phyloP scores from a whole-genome alignment of 2,329 filamentous ascomycete genomes.

The Bipolaris cookei region DNA sequence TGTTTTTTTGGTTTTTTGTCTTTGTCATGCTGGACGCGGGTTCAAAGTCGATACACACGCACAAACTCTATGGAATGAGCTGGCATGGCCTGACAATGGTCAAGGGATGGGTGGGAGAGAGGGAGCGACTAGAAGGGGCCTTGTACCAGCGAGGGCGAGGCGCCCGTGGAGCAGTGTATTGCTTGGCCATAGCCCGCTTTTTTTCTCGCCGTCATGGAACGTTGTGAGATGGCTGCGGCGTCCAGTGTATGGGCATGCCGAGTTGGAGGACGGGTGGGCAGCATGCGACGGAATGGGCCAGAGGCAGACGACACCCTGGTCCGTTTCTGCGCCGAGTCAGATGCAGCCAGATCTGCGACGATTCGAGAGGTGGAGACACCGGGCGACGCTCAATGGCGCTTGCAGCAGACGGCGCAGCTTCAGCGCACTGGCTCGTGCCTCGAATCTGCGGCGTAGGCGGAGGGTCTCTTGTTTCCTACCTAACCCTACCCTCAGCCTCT shows the following conservation, averaged over 20 bases:
- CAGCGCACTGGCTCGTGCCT: slow-evolving; percentile 45
- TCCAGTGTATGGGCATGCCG: slow-evolving; percentile 31
- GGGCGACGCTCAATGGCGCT: slow-evolving; percentile 33
- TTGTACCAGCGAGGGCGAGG: slow-evolving; percentile 10
- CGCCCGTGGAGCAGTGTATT: slow-evolving; percentile 12
- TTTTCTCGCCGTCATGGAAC: slow-evolving; percentile 34
- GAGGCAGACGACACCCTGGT: slow-evolving; percentile 36
- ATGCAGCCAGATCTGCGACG: slow-evolving; percentile 42
- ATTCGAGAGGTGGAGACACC: slow-evolving; percentile 36
- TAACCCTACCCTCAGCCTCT: slow-evolving; percentile 18
- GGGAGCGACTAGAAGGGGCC: too few relatives aligned
- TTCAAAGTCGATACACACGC: neutral
- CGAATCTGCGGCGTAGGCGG: slow-evolving; percentile 40
- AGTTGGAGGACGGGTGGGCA: slow-evolving; percentile 32
- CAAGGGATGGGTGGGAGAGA: neutral
- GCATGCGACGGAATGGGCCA: slow-evolving; percentile 32
- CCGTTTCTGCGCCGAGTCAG: slow-evolving; percentile 42
- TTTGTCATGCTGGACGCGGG: too few relatives aligned
- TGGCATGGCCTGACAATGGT: neutral
- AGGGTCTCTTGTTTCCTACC: slow-evolving; percentile 35
- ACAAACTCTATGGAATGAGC: neutral
- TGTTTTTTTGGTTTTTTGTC: too few relatives aligned
- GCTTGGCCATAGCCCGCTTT: slow-evolving; percentile 25
- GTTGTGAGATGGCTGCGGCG: slow-evolving; percentile 41
- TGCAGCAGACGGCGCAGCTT: slow-evolving; percentile 40